Evolutionary conservation across 2,329 filamentous ascomycete genomes (phyloP), one percentile per base, ranked within the genome.

Genomic region (Nemania sp.): DNA sequence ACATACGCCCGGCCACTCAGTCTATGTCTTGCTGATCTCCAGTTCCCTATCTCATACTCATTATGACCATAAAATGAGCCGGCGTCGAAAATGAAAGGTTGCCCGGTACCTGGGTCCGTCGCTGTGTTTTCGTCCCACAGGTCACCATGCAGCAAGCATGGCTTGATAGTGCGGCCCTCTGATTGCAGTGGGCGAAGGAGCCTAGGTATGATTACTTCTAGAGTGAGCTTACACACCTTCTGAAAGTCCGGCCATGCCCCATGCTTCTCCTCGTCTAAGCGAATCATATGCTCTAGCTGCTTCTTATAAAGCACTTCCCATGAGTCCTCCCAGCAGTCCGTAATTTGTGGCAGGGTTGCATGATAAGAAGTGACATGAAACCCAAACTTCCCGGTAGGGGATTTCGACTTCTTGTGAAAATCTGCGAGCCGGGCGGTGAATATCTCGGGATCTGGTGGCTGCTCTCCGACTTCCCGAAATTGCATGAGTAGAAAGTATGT

Each of bases 91-190:
- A 79, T 65, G 53, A 79, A 70, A 0, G 73, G 69, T 52, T 78
- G 68, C 0, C 74, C 73, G 0, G 74, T 80, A 3, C 70, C 68
- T 59, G 68, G 63, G 52, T 79, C 73, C 0, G 72, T 76, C 0
- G 73, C 76, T 0, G 71, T 74, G 53, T 80, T 80, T 8, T 74
- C 75, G 22, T 80, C 78, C 77, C 78, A 80, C 3, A 78, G 61
- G 52, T 80, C 76, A 0, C 79, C 78, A 35, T 80, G 79, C 1
- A 78, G 63, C 1, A 80, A 62, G 29, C 74, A 73, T 1, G 79
- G 78, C 62, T 76, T 76, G 32, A 80, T 75, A 3, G 53, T 67
- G 2, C 78, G 72, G 1, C 77, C 77, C 11, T 75, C 72, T 7
- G 72, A 69, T 67, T 79, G 73, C 10, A 81, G 64, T 0, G 74